A percentile compares a stretch with the other conserved stretches of the same genome.
These are phyloP conservation scores for Leucocoprinus leucothites DNA, from an alignment of 768 basidiomycete genomes.

Conservation along the genomic window DNA sequence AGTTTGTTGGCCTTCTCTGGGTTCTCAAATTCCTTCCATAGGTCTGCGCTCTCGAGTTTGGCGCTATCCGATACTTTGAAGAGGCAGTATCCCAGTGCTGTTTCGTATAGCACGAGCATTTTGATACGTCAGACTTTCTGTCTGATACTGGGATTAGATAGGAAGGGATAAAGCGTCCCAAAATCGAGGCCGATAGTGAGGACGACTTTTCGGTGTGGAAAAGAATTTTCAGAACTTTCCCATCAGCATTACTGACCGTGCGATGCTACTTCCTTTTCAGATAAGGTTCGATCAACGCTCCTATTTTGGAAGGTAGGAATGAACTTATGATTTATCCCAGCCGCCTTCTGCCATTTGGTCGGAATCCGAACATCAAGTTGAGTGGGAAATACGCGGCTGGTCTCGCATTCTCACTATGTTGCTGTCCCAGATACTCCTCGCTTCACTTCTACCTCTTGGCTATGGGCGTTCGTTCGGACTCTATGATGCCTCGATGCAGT, in stretches of 20 bases:
- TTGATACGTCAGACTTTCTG: conserved; percentile 17
- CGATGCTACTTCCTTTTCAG: conserved; percentile 18
- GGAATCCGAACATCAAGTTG: not conserved
- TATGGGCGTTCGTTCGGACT: not conserved
- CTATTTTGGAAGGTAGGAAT: not conserved
- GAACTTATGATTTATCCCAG: no score
- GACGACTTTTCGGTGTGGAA: conserved; percentile 23
- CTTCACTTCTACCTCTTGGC: not conserved
- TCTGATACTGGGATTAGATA: conserved; percentile 6
- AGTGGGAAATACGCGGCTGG: not conserved
- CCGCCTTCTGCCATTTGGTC: not conserved
- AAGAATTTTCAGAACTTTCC: conserved; percentile 28
- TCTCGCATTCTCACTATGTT: conserved; percentile 6
- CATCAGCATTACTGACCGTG: conserved; percentile 24
- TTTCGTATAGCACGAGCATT: conserved; percentile 98
- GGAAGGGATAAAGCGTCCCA: not conserved
- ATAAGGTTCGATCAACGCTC: not conserved
- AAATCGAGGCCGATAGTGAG: conserved; percentile 19
- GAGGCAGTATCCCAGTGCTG: conserved; percentile 93
- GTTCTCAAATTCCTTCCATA: conserved; percentile 91
- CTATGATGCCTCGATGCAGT: not conserved
- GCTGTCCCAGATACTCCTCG: not conserved
- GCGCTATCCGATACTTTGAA: conserved; percentile 93
- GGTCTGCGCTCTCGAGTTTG: conserved; percentile 80
- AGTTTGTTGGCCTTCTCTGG: conserved; percentile 90